These are phyloP conservation scores for Aspergillus brunneoviolaceus DNA, from an alignment of 2,329 filamentous ascomycete species.

Conservation along the genomic window DNA sequence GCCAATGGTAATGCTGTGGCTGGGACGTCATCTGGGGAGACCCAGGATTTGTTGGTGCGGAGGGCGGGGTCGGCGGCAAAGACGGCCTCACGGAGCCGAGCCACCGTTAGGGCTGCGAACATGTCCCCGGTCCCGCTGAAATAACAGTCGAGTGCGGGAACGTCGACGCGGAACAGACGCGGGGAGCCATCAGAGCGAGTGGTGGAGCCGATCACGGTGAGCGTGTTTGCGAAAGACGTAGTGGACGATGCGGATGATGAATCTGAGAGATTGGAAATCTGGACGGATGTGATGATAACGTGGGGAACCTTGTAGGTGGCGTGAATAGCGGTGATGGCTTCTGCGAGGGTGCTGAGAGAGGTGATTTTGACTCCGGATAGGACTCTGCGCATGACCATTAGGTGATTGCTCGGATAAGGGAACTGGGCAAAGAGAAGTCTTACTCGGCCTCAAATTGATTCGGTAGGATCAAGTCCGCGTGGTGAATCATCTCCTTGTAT, in stretches of 20 bases:
- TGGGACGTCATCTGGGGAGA: conserved; percentile 69
- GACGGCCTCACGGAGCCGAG: conserved; percentile 82
- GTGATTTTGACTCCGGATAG: conserved; percentile 82
- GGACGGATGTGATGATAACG: conserved; percentile 88
- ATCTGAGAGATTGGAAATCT: conserved; percentile 54
- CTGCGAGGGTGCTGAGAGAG: conserved; percentile 68
- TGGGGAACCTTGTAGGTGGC: conserved; percentile 75
- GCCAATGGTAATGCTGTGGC: conserved; percentile 77
- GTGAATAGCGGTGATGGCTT: conserved; percentile 77
- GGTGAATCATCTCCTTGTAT: conserved; percentile 67
- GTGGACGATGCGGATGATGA: conserved; percentile 33
- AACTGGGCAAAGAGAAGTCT: conserved; percentile 30
- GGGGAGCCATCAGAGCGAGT: conserved; percentile 62
- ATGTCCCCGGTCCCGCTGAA: conserved; percentile 98
- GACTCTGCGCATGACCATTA: conserved; percentile 53
- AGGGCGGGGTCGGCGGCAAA: conserved; percentile 50
- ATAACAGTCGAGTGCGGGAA: conserved; percentile 86
- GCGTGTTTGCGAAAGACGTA: conserved; percentile 43
- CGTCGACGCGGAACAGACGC: conserved; percentile 83
- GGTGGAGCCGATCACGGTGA: conserved; percentile 76
- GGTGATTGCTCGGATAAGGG: neutral
- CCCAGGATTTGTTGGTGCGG: conserved; percentile 64
- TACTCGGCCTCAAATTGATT: conserved; percentile 98
- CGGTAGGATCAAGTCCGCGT: conserved; percentile 88
- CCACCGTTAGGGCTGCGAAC: conserved; percentile 90